These are phyloP conservation scores for Moesziomyces sp. DNA, from an alignment of 1,284 basidiomycete species.

Conservation along the genomic window DNA sequence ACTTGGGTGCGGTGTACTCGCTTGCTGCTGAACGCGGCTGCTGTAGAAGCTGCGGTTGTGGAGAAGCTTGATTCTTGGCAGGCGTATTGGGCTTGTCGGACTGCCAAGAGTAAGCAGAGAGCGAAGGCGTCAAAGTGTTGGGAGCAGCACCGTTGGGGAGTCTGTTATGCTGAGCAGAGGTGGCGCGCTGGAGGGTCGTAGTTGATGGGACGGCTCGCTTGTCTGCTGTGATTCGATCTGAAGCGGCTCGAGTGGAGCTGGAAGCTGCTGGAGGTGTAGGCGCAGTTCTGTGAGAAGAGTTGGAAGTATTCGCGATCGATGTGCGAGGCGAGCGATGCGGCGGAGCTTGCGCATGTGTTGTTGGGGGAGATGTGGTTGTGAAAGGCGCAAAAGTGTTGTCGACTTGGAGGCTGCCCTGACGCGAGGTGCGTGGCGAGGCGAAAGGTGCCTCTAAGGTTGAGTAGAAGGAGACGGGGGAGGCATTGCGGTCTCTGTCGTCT, in stretches of 20 bases:
- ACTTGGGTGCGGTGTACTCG: neutral
- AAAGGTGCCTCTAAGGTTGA: conserved; percentile 19
- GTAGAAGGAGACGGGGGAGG: conserved; percentile 43
- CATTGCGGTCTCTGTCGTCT: conserved; percentile 18
- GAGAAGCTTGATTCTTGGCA: neutral
- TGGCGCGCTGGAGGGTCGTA: neutral
- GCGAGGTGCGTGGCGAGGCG: conserved; percentile 25
- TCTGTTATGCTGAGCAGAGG: conserved; percentile 5
- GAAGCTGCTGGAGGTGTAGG: neutral
- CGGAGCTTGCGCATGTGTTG: conserved; percentile 2
- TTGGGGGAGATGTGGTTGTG: conserved; percentile 1
- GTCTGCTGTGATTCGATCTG: conserved; percentile 1
- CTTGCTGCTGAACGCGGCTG: neutral
- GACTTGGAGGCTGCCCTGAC: conserved; percentile 19
- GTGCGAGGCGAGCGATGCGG: neutral
- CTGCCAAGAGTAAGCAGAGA: conserved; percentile 9
- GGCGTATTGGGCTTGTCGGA: neutral
- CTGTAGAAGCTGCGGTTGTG: neutral
- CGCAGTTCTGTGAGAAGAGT: neutral
- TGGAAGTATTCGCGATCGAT: neutral
- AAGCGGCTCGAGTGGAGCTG: conserved; percentile 1
- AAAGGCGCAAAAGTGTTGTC: conserved; percentile 2
- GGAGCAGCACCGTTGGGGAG: neutral
- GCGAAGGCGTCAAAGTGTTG: conserved; percentile 1
- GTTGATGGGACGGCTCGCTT: neutral